These are phyloP conservation scores for Murraya koenigii DNA, from an alignment of 345 rosid species.

Conservation along the genomic window DNA sequence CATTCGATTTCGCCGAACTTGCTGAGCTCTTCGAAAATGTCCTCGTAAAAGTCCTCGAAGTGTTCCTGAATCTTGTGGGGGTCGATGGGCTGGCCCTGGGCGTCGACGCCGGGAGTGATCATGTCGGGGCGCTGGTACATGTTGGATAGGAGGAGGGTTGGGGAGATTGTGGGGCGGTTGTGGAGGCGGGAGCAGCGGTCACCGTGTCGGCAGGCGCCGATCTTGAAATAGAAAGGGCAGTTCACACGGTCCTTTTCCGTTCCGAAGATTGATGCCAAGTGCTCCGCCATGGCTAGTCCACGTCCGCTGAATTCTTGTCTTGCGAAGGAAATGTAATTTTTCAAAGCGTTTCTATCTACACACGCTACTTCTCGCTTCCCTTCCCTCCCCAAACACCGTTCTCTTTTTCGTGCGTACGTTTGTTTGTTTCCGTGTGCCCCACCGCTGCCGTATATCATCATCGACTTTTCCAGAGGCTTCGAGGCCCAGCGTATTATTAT, in stretches of 20 bases:
- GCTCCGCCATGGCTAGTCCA: constrained; percentile 73
- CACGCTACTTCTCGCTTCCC: too few relatives aligned
- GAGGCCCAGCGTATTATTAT: too few relatives aligned
- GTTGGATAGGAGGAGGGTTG: constrained; percentile 72
- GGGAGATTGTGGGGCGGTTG: constrained; percentile 69
- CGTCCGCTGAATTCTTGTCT: too few relatives aligned
- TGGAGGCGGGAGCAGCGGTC: constrained; percentile 85
- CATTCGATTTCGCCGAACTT: constrained; percentile 89
- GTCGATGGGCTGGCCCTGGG: constrained; percentile 63
- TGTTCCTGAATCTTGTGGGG: constrained; percentile 74
- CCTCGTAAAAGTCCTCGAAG: constrained; percentile 84
- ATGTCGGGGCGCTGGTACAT: constrained; percentile 88
- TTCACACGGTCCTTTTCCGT: constrained; percentile 81
- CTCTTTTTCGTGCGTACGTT: too few relatives aligned
- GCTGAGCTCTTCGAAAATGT: constrained; percentile 80
- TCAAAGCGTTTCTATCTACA: too few relatives aligned
- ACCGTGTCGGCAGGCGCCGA: constrained; percentile 84
- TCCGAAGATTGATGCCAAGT: constrained; percentile 83
- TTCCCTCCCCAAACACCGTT: too few relatives aligned
- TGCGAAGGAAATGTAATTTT: too few relatives aligned
- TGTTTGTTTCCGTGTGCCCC: too few relatives aligned
- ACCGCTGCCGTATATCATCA: too few relatives aligned
- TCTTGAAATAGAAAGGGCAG: constrained; percentile 85
- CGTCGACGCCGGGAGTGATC: constrained; percentile 80
- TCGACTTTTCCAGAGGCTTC: too few relatives aligned